Percentiles rank a stretch among this genome's conserved stretches.
phyloP scores from a whole-genome alignment of 768 basidiomycete species.

The Mycena polygramma region DNA sequence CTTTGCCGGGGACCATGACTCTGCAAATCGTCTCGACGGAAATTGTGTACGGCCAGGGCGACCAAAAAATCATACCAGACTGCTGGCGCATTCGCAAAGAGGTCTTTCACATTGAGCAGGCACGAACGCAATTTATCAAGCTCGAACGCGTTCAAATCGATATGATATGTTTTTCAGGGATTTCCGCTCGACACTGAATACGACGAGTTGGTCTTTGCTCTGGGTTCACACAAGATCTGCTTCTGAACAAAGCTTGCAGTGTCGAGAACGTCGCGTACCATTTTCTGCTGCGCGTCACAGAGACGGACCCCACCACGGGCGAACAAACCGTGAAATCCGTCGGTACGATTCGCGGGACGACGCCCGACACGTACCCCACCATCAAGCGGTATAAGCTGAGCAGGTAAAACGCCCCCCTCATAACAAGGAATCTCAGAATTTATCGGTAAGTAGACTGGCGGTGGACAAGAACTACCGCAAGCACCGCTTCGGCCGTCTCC shows the following conservation, averaged over 20 bases:
- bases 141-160: slow-evolving; percentile 52
- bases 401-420: slow-evolving; percentile 37
- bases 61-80: slow-evolving; percentile 66
- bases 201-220: slow-evolving; percentile 69
- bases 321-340: slow-evolving; percentile 69
- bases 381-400: slow-evolving; percentile 74
- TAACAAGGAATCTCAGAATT: no score
- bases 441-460: slow-evolving; percentile 50
- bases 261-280: slow-evolving; percentile 75
- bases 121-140: slow-evolving; percentile 33
- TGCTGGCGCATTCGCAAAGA: slow-evolving; percentile 32
- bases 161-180: slow-evolving; percentile 60
- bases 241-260: slow-evolving; percentile 50
- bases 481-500: slow-evolving; percentile 72
- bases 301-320: slow-evolving; percentile 26
- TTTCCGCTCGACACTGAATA: slow-evolving; percentile 83
- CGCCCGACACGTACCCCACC: slow-evolving; percentile 49
- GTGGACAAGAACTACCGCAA: slow-evolving; percentile 76
- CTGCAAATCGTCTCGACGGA: slow-evolving; percentile 18
- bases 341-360: slow-evolving; percentile 73
- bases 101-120: slow-evolving; percentile 43
- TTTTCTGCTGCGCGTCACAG: slow-evolving; percentile 74
- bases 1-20: slow-evolving; percentile 1
- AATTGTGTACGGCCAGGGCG: slow-evolving; percentile 45
- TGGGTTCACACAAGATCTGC: slow-evolving; percentile 24